Evolutionary conservation across 2,329 filamentous ascomycete genomes (phyloP).

Genomic region (Penicillium capsulatum): DNA sequence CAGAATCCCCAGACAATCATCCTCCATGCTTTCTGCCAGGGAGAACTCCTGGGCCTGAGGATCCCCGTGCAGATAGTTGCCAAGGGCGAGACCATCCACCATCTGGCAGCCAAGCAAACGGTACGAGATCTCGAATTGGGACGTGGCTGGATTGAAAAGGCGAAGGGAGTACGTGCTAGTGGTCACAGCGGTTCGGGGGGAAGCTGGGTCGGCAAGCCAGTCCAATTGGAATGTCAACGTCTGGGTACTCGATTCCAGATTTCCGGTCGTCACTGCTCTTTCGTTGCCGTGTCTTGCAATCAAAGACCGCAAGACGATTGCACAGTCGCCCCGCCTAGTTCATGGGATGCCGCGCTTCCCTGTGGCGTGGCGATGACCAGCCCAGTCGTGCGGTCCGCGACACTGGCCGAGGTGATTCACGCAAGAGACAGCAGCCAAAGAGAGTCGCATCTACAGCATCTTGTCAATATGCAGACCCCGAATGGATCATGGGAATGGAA

Average conservation of each 20-base stretch:
- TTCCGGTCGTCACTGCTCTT: conserved; percentile 7
- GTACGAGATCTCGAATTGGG: conserved; percentile 11
- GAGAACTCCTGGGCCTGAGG: conserved; percentile 1
- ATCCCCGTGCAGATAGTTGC: conserved; percentile 5
- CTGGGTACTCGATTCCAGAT: conserved; percentile 4
- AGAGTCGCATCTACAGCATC: too few relatives aligned
- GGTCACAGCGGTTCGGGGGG: background rate
- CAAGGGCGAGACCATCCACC: conserved; percentile 5
- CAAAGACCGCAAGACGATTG: background rate
- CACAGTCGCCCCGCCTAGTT: background rate
- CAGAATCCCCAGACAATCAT: conserved; percentile 1
- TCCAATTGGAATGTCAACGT: conserved; percentile 4
- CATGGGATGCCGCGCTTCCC: too few relatives aligned
- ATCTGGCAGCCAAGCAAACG: conserved; percentile 8
- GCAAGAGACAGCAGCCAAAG: too few relatives aligned
- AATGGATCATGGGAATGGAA: too few relatives aligned
- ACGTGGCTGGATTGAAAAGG: conserved; percentile 9
- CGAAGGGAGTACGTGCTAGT: conserved; percentile 6
- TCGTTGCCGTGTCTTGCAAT: conserved; percentile 2
- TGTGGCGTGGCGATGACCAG: too few relatives aligned
- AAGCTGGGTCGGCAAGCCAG: conserved; percentile 1
- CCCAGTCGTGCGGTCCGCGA: too few relatives aligned
- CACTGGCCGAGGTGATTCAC: too few relatives aligned
- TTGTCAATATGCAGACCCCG: too few relatives aligned
- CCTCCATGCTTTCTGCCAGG: conserved; percentile 1